phyloP scores from a whole-genome alignment of 176 grass and related monocot species.

The Paspalum notatum region DNA sequence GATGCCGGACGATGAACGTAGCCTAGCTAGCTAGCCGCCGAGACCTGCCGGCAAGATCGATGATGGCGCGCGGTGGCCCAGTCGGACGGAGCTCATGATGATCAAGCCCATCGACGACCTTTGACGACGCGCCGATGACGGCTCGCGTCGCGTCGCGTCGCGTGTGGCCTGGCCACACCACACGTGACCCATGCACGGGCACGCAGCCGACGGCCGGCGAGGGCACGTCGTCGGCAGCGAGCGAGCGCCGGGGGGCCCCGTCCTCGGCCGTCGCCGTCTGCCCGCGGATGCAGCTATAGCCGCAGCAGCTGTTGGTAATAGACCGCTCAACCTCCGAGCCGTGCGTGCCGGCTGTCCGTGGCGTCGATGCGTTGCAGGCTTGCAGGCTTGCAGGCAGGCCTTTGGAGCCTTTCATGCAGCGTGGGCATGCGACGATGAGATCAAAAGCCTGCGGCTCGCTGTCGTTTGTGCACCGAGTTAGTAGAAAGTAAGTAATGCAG shows the following conservation, averaged over 20 bases:
- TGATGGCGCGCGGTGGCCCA: too few relatives aligned
- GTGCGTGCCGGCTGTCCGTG: too few relatives aligned
- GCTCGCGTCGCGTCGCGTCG: background rate
- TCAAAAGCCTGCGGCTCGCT: too few relatives aligned
- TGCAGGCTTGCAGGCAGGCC: too few relatives aligned
- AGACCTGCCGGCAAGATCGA: too few relatives aligned
- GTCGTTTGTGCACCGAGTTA: too few relatives aligned
- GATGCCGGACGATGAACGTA: too few relatives aligned
- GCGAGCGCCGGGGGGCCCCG: background rate
- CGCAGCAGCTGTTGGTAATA: conserved; percentile 15
- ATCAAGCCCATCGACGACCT: background rate
- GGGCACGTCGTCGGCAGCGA: conserved; percentile 21
- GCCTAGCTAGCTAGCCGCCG: too few relatives aligned
- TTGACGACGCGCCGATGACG: background rate
- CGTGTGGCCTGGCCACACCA: background rate
- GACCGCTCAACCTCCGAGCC: conserved; percentile 25
- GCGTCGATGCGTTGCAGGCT: background rate
- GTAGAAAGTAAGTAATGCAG: too few relatives aligned
- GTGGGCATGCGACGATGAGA: too few relatives aligned
- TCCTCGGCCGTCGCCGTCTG: background rate
- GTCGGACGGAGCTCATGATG: background rate
- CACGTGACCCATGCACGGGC: conserved; percentile 24
- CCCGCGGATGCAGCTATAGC: background rate
- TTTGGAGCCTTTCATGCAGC: too few relatives aligned
- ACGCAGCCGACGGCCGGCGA: background rate